Base-by-base conservation (phyloP, 345 rosid species). In the Brassica juncea region DNA sequence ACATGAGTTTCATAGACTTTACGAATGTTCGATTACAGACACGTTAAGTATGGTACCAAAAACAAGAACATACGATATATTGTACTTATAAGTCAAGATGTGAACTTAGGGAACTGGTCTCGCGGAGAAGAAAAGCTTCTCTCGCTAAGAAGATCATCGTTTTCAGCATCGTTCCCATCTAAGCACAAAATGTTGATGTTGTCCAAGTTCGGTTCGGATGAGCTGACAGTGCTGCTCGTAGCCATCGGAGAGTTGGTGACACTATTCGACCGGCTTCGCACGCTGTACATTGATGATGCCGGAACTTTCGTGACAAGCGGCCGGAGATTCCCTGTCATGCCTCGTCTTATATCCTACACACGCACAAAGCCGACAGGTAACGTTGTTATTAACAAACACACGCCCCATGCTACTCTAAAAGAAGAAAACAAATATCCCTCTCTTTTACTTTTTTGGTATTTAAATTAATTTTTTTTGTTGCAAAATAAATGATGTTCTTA, bases 211-310 rank as follows among this genome's bases (percentile, higher is more conserved):
- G 87, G 84, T 80, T 94, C 97, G 0, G 93, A 90, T 74, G 84
- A 81, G 84, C 94, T 89, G 16, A 88, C 87, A 19, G 87, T 90
- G 70, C 97, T 94, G 82, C 92, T 89, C 0, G 91, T 94, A 66
- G 89, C 92, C 30, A 87, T 81, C 47, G 97, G 96, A 54, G 97
- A 92, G 82, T 90, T 93, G 0, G 91, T 67, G 10, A 82, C 89
- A 77, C 92, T 89, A 47, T 75, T 34, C 1, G 91, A 81, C 49
- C 86, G 82, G 82, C 91, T 89, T 85, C 85, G 85, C 82, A 87
- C 90, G 59, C 96, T 94, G 76, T 88, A 90, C 87, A 90, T 89
- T 0, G 96, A 87, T 27, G 96, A 90, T 70, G 92, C 90, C 4
- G 91, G 94, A 60, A 92, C 84, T 78, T 86, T 89, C 35, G 92